Evolutionary conservation across 345 rosid genomes (phyloP).

Genomic region (Noccaea bulbosa): DNA sequence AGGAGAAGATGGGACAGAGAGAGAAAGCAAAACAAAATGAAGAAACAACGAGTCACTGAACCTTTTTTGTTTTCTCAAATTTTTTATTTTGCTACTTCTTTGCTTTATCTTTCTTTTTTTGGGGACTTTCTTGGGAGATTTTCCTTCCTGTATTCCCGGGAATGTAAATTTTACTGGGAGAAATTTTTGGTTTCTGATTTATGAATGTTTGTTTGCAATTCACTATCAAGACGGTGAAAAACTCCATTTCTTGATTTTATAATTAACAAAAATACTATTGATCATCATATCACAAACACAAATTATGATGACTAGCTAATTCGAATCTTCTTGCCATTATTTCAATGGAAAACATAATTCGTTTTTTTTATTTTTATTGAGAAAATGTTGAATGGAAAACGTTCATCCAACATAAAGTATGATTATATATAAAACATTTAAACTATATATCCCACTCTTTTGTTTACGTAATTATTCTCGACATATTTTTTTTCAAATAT

Average conservation of each 20-base stretch:
- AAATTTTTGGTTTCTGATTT: conserved; percentile 25
- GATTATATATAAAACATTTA: neutral
- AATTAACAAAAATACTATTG: neutral
- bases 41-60: conserved; percentile 41
- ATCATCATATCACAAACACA: neutral
- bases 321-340: neutral
- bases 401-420: neutral
- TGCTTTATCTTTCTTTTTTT: neutral
- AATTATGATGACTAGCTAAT: neutral
- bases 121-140: conserved; percentile 15
- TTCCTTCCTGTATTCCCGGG: conserved; percentile 30
- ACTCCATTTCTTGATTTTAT: neutral
- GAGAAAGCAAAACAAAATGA: conserved; percentile 31
- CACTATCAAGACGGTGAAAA: neutral
- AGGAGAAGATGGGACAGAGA: conserved; percentile 31
- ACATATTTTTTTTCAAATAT: neutral
- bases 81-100: neutral
- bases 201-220: conserved; percentile 11
- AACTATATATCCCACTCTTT: neutral
- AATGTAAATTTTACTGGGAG: conserved; percentile 50
- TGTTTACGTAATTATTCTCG: conserved; percentile 24
- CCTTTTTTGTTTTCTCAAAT: neutral
- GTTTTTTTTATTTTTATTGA: too few species aligned
- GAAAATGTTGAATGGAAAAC: too few species aligned
- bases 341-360: conserved; percentile 9